phyloP scores from a whole-genome alignment of 1,284 basidiomycete species.

The Moniliella sp. region DNA sequence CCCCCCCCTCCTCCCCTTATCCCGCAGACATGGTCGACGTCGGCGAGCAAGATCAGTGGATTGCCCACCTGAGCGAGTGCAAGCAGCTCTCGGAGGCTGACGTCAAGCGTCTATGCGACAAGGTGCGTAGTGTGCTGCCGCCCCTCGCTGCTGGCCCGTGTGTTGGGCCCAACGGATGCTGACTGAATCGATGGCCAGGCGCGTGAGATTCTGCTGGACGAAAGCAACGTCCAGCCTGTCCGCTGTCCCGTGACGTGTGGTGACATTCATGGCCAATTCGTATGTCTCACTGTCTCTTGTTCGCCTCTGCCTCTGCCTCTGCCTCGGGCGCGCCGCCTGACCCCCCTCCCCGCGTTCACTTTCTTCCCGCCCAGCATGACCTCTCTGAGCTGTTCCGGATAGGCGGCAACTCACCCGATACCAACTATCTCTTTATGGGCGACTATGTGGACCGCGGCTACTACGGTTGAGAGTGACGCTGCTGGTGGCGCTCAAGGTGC shows the following conservation, averaged over 20 bases:
- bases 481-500: conserved; percentile 89
- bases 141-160: too few relatives aligned
- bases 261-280: conserved; percentile 98
- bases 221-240: conserved; percentile 52
- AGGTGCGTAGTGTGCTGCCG: too few relatives aligned
- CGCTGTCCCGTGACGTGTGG: conserved; percentile 47
- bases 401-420: conserved; percentile 95
- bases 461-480: conserved; percentile 98
- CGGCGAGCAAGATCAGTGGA: conserved; percentile 45
- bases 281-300: conserved; percentile 40
- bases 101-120: conserved; percentile 94
- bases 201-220: conserved; percentile 74
- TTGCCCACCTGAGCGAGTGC: conserved; percentile 87
- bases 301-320: neutral
- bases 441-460: conserved; percentile 98
- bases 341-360: too few relatives aligned
- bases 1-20: too few relatives aligned
- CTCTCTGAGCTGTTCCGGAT: conserved; percentile 96
- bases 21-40: conserved; percentile 33
- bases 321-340: too few relatives aligned
- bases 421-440: conserved; percentile 99
- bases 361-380: conserved; percentile 63
- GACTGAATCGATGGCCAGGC: too few relatives aligned
- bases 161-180: too few relatives aligned
- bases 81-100: conserved; percentile 88